Conservation (phyloP, 1,139 yeast genomes). For the Pichia sp. region DNA sequence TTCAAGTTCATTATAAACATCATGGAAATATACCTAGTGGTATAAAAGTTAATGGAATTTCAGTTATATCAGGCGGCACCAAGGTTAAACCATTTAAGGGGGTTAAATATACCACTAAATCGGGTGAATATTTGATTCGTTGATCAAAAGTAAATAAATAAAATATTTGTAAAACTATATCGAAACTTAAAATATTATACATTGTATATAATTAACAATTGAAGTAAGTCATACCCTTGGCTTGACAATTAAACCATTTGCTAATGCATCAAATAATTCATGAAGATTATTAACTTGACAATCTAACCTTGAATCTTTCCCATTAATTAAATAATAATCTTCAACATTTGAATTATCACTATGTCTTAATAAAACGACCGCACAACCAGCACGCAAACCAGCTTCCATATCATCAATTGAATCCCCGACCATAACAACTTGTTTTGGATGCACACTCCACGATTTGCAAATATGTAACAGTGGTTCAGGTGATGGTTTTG, state of each 20-base stretch:
- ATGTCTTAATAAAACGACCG: constrained; percentile 45
- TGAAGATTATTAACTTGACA: constrained; percentile 35
- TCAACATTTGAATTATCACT: constrained; percentile 37
- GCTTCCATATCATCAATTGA: constrained; percentile 59
- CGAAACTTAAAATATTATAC: background rate
- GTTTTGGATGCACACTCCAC: constrained; percentile 31
- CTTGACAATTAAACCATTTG: constrained; percentile 30
- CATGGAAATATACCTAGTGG: constrained; percentile 78
- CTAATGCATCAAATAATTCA: constrained; percentile 36
- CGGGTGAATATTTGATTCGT: constrained; percentile 55
- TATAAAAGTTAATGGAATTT: constrained; percentile 58
- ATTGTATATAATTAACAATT: too few relatives aligned
- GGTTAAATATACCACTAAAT: constrained; percentile 68
- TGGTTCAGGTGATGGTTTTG: constrained; percentile 61
- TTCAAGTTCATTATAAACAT: constrained; percentile 50
- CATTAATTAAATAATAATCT: constrained; percentile 21
- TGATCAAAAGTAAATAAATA: constrained; percentile 12
- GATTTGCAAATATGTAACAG: constrained; percentile 42
- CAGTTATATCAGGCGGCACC: constrained; percentile 61
- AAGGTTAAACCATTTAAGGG: constrained; percentile 83
- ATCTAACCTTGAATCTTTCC: constrained; percentile 35
- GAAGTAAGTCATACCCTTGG: background rate
- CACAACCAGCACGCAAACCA: constrained; percentile 52
- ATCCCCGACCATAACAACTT: constrained; percentile 63
- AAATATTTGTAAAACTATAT: background rate